A percentile compares a stretch with the other conserved stretches of the same genome.
Evolutionary conservation across 1,284 basidiomycete genomes (phyloP).

Genomic region (Puccinia triticina): DNA sequence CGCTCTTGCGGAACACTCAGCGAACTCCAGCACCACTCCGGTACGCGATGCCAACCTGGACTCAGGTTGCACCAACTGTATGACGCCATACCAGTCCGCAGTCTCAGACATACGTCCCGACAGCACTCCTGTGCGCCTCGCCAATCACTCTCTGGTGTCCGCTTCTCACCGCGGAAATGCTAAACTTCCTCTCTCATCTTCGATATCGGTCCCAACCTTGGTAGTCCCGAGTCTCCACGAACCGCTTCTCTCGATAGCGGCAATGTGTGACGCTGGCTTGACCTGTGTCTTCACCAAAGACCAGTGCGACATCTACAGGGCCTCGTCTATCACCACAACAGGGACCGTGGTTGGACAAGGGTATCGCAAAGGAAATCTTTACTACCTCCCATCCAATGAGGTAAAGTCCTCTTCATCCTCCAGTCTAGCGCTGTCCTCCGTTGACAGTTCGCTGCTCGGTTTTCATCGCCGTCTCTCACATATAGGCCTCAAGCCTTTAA

Average conservation of each 20-base stretch:
- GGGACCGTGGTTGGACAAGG: neutral
- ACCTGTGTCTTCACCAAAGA: neutral
- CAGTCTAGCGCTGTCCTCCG: no score
- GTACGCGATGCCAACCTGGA: neutral
- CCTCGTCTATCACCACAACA: no score
- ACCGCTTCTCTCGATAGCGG: neutral
- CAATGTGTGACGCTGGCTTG: neutral
- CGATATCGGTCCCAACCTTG: neutral
- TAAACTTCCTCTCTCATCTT: neutral
- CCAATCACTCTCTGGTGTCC: neutral
- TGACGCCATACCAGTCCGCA: neutral
- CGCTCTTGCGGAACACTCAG: no score
- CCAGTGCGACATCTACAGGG: neutral
- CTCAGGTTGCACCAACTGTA: slow-evolving; percentile 1
- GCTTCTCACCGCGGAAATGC: neutral
- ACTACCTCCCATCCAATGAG: neutral
- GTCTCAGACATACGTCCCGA: neutral
- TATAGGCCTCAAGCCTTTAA: neutral
- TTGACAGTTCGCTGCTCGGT: no score
- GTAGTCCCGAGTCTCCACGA: neutral
- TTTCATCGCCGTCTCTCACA: no score
- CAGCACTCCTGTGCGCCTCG: neutral
- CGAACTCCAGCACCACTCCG: no score
- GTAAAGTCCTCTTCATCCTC: no score
- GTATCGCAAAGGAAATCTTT: neutral